A percentile compares a stretch with the other conserved stretches of the same genome.
These are phyloP conservation scores for Ustilago loliicola DNA, from an alignment of 1,284 basidiomycete genomes.

Conservation along the genomic window DNA sequence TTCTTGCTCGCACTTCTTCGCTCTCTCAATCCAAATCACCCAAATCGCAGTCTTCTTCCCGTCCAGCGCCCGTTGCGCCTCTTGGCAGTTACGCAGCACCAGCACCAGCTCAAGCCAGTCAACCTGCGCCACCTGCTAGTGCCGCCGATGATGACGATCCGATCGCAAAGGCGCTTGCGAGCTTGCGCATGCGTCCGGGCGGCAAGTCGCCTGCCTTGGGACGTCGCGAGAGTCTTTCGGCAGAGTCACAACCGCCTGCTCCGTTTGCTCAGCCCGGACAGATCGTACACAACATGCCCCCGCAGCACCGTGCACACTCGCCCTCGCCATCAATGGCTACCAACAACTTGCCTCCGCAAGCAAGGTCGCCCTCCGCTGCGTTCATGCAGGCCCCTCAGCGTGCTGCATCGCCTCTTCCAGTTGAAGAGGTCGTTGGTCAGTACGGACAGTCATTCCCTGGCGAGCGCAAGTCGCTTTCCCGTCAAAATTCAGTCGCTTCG, in stretches of 20 bases:
- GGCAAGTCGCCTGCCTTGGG: slow-evolving; percentile 54
- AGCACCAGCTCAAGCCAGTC: slow-evolving; percentile 8
- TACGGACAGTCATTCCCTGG: slow-evolving; percentile 90
- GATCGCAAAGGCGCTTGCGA: slow-evolving; percentile 79
- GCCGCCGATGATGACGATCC: slow-evolving; percentile 77
- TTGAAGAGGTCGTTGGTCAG: slow-evolving; percentile 80
- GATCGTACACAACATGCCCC: slow-evolving; percentile 47
- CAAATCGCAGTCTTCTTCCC: slow-evolving; percentile 32
- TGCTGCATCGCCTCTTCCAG: slow-evolving; percentile 74
- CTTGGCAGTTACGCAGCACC: slow-evolving; percentile 12
- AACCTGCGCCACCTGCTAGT: slow-evolving; percentile 15
- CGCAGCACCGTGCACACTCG: slow-evolving; percentile 45
- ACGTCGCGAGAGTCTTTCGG: slow-evolving; percentile 47
- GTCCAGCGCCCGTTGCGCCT: slow-evolving; percentile 38
- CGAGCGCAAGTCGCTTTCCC: slow-evolving; percentile 74
- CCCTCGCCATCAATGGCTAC: slow-evolving; percentile 47
- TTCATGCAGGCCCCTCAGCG: slow-evolving; percentile 80
- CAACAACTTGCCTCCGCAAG: slow-evolving; percentile 72
- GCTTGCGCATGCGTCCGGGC: slow-evolving; percentile 72
- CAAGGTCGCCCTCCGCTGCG: slow-evolving; percentile 80
- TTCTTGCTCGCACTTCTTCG: slow-evolving; percentile 64
- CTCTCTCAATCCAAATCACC: slow-evolving; percentile 43
- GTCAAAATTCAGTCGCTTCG: slow-evolving; percentile 63
- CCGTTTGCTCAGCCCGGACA: slow-evolving; percentile 47
- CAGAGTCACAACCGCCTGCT: slow-evolving; percentile 25